Evolutionary conservation across 495 filamentous ascomycete genomes (phyloP).

Genomic region (Cercophora sp.): DNA sequence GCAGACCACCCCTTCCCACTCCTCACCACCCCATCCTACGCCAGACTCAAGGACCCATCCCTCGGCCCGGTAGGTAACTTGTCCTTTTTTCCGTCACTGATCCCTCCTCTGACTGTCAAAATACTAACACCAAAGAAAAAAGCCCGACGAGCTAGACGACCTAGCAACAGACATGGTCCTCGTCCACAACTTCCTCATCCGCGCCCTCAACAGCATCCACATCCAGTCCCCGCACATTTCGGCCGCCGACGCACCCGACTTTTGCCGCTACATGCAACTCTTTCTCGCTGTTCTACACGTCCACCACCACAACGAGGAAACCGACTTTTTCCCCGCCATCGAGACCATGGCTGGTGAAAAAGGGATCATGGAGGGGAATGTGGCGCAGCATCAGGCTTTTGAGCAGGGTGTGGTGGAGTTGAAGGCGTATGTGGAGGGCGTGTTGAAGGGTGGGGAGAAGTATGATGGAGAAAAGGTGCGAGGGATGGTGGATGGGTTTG

Average conservation of each 20-base stretch:
- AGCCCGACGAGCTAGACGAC: slow-evolving; percentile 27
- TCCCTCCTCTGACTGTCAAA: no score
- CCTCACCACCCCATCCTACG: not conserved
- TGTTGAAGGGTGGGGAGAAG: slow-evolving; percentile 19
- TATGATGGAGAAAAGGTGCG: slow-evolving; percentile 33
- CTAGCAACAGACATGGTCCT: slow-evolving; percentile 40
- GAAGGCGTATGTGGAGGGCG: slow-evolving; percentile 27
- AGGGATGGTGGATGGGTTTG: slow-evolving; percentile 42
- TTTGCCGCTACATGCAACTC: slow-evolving; percentile 33
- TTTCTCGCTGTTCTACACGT: slow-evolving; percentile 31
- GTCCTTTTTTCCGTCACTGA: not conserved
- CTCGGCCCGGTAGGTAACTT: slow-evolving; percentile 9
- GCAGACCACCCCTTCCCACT: slow-evolving; percentile 29
- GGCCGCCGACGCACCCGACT: slow-evolving; percentile 29
- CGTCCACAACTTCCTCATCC: slow-evolving; percentile 45
- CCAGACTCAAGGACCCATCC: not conserved
- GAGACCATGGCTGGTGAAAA: slow-evolving; percentile 33
- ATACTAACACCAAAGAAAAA: not conserved
- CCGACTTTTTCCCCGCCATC: slow-evolving; percentile 40
- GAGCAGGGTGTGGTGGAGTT: slow-evolving; percentile 33
- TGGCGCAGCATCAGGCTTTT: slow-evolving; percentile 47
- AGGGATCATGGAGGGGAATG: slow-evolving; percentile 43
- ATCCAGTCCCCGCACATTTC: slow-evolving; percentile 39
- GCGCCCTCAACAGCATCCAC: slow-evolving; percentile 50
- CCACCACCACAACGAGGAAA: slow-evolving; percentile 46